These are phyloP conservation scores for Claviceps pazoutovae DNA, from an alignment of 2,329 filamentous ascomycete species.

Conservation along the genomic window DNA sequence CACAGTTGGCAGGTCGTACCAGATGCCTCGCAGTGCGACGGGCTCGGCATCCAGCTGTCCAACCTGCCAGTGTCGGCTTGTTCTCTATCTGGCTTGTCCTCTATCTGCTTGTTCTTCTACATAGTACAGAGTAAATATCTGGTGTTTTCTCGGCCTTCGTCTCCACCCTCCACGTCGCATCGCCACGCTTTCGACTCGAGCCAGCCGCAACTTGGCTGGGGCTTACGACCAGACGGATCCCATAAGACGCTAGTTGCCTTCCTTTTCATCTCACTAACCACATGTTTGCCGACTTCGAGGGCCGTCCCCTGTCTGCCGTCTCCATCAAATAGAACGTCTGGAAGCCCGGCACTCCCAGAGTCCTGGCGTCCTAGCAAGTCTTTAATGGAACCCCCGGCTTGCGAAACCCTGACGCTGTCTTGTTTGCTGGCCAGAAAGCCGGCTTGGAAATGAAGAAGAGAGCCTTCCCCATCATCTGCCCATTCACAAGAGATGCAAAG, in stretches of 20 bases:
- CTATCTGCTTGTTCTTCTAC: too few species aligned
- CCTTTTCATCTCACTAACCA: background rate
- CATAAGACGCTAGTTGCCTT: background rate
- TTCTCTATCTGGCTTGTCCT: too few species aligned
- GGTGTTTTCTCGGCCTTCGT: too few species aligned
- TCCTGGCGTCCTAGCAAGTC: background rate
- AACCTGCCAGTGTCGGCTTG: background rate
- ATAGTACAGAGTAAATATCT: too few species aligned
- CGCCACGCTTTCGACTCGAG: background rate
- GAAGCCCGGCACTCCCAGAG: background rate
- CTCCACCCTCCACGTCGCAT: background rate
- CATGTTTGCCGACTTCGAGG: background rate
- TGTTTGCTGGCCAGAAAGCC: background rate
- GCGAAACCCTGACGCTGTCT: background rate
- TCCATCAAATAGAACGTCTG: conserved; percentile 1
- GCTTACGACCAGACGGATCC: background rate
- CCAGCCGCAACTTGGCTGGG: background rate
- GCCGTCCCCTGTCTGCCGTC: background rate
- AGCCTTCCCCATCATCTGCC: background rate
- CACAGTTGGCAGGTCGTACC: background rate
- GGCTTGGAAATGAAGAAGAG: background rate
- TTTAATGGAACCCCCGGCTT: background rate
- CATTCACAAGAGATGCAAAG: background rate
- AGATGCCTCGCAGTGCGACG: too few species aligned
- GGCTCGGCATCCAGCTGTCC: background rate